Evolutionary conservation across 208 protist genomes (phyloP), one percentile per base, ranked within the genome.

Genomic region (Acanthamoeba healyi): DNA sequence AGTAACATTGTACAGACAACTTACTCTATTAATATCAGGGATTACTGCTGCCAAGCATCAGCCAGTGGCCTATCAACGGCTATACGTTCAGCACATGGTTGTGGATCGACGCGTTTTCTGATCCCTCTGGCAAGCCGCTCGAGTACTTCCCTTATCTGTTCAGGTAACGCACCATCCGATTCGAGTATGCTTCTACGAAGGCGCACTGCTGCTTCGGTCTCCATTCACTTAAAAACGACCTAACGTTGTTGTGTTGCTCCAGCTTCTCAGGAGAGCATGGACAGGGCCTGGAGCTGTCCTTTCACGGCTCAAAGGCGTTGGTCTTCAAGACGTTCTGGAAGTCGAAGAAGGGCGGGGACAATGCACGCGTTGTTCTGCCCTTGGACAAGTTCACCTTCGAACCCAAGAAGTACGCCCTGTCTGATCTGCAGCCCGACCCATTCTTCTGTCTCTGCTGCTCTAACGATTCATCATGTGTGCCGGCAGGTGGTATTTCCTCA

Each of bases 271-370:
- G 84, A 12, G 84, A 91, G 84, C 84, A 74, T 10, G 84, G 84
- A 4, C 84, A 91, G 24, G 84, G 84, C n/a, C 46, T 91, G 6
- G 84, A 91, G 26, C 84, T 91, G 6, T 91, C 36, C 40, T 91
- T 91, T 29, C 46, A 91, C 58, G 6, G 15, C 12, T 26, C 51
- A 3, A 91, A 91, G 58, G 51, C 84, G 26, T 26, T 91, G 54
- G 84, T 91, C 3, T 91, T 74, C 84, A 91, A 91, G 84, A 74
- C 40, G 24, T 91, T 91, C 56, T 91, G 84, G 84, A 91, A 91
- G 34, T 74, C 58, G 12, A 91, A 74, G 40, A 91, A 91, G 40
- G 84, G 84, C 7, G 84, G 84, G 9, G 84, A 91, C 26, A 91
- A 91, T 29, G 34, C 84, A 15, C 51, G 61, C 22, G 42, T 91